Conservation (phyloP, 1,284 basidiomycete species). For the Anthracocystis panici-leucophaei region DNA sequence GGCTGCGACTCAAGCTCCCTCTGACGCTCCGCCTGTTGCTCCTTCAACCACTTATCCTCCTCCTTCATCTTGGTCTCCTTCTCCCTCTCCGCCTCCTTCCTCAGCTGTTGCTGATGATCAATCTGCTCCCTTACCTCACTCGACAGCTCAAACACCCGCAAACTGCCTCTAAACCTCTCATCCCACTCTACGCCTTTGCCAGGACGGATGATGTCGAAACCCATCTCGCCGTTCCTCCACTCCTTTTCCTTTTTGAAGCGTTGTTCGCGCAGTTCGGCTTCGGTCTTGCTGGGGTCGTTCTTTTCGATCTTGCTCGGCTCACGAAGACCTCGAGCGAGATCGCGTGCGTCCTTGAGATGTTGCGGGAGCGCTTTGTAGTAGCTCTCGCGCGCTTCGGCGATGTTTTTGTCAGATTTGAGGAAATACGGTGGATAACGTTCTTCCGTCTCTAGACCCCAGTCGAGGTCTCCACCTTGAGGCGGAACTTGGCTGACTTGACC, state of each 20-base stretch:
- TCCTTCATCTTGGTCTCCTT: slow-evolving; percentile 14
- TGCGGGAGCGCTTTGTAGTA: slow-evolving; percentile 83
- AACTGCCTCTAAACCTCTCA: slow-evolving; percentile 76
- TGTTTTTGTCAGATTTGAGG: slow-evolving; percentile 75
- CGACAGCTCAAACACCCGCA: slow-evolving; percentile 73
- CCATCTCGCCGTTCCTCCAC: slow-evolving; percentile 82
- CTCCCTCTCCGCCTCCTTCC: slow-evolving; percentile 22
- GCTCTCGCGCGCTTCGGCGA: slow-evolving; percentile 78
- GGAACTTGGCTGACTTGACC: slow-evolving; percentile 41
- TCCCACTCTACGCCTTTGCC: slow-evolving; percentile 80
- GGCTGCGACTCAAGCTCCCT: slow-evolving; percentile 45
- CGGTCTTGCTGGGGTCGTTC: slow-evolving; percentile 83
- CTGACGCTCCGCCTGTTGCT: slow-evolving; percentile 31
- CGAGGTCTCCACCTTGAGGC: slow-evolving; percentile 75
- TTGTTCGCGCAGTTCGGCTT: slow-evolving; percentile 79
- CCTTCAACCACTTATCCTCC: slow-evolving; percentile 27
- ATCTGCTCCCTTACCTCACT: slow-evolving; percentile 38
- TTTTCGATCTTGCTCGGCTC: slow-evolving; percentile 87
- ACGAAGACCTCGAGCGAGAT: slow-evolving; percentile 80
- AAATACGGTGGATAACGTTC: slow-evolving; percentile 78
- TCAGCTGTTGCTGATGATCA: slow-evolving; percentile 26
- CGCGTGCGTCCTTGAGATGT: slow-evolving; percentile 81
- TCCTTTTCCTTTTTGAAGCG: slow-evolving; percentile 79
- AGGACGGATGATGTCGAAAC: slow-evolving; percentile 81
- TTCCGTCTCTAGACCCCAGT: slow-evolving; percentile 80